Evolutionary conservation across 2,329 filamentous ascomycete genomes (phyloP).

Genomic region (Penicillium freii): DNA sequence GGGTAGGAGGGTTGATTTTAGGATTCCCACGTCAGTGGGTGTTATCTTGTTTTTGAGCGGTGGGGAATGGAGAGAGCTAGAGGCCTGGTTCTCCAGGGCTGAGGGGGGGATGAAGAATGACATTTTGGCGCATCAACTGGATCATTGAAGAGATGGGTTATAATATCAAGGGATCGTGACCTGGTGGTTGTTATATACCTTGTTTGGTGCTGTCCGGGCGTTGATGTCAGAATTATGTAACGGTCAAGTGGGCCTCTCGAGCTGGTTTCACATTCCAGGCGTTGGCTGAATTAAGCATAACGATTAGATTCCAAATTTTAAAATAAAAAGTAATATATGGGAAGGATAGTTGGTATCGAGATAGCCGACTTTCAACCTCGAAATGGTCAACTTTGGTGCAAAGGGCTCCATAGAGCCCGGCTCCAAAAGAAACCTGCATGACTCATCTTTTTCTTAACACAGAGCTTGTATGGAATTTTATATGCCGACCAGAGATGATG

Average conservation of each 20-base stretch:
- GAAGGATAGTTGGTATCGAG: no score
- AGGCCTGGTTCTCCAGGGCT: neutral
- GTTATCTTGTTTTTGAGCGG: slow-evolving; percentile 9
- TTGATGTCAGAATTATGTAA: slow-evolving; percentile 23
- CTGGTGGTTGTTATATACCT: neutral
- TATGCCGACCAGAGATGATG: no score
- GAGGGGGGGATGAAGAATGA: neutral
- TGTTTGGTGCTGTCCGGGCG: neutral
- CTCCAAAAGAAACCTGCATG: neutral
- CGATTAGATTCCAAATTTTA: no score
- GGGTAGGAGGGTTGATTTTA: slow-evolving; percentile 54
- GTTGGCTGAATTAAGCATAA: no score
- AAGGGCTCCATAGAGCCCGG: neutral
- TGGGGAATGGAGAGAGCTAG: neutral
- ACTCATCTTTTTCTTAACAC: neutral
- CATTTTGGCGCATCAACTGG: neutral
- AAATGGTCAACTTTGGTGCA: neutral
- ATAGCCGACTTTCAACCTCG: neutral
- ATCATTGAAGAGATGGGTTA: neutral
- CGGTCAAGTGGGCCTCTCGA: neutral
- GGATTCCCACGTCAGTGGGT: slow-evolving; percentile 48
- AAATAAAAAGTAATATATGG: no score
- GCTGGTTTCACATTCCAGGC: neutral
- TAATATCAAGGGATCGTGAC: neutral
- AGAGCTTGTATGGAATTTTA: neutral